Conservation (phyloP, 2,329 filamentous ascomycete genomes). For the Penicillium hordei region DNA sequence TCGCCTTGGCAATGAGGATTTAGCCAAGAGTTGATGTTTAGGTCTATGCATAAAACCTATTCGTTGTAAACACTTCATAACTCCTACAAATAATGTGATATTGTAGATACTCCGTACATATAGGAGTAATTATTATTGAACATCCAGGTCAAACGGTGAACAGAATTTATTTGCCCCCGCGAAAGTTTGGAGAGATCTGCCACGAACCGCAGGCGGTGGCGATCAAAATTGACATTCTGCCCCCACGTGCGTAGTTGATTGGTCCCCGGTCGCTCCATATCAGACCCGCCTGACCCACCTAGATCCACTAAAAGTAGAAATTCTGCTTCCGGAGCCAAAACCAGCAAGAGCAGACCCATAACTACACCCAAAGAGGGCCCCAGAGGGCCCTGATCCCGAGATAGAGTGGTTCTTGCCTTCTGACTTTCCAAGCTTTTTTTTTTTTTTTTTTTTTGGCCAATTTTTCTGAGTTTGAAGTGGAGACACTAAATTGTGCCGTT, state of each 20-base stretch:
- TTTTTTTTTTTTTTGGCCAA: slow-evolving; percentile 7
- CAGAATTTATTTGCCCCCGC: slow-evolving; percentile 3
- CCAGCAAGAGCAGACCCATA: not conserved
- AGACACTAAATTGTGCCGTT: not conserved
- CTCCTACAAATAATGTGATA: not conserved
- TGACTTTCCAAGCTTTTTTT: slow-evolving; percentile 6
- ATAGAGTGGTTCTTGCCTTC: not conserved
- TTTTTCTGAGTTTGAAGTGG: not conserved
- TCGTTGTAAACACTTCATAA: not conserved
- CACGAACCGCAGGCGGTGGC: slow-evolving; percentile 7
- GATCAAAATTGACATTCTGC: slow-evolving; percentile 27
- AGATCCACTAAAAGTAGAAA: not conserved
- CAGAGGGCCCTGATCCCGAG: not conserved
- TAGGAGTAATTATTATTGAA: not conserved
- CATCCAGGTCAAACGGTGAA: not conserved
- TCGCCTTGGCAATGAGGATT: not conserved
- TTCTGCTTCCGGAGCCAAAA: slow-evolving; percentile 7
- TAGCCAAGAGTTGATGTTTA: not conserved
- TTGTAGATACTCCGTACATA: not conserved
- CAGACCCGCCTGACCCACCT: slow-evolving; percentile 10
- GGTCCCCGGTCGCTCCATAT: slow-evolving; percentile 19
- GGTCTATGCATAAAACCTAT: not conserved
- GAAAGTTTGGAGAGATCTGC: slow-evolving; percentile 3
- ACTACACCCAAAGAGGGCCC: not conserved
- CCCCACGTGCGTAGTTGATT: slow-evolving; percentile 35